These are phyloP conservation scores for Cyphellophora attinorum DNA, from an alignment of 2,329 filamentous ascomycete genomes.

Conservation along the genomic window DNA sequence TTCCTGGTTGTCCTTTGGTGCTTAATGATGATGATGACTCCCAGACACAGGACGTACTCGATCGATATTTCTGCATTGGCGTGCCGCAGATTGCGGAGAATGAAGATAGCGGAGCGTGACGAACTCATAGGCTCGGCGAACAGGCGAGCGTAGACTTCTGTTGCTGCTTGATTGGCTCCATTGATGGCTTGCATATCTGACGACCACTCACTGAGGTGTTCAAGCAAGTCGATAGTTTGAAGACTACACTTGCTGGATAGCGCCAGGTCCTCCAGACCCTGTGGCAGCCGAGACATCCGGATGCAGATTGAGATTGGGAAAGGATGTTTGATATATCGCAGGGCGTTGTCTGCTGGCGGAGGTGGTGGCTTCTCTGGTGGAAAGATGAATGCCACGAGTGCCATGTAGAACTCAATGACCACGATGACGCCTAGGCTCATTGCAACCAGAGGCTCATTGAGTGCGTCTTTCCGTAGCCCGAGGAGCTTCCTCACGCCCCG, in stretches of 20 bases:
- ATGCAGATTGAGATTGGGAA: slow-evolving; percentile 1
- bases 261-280: neutral
- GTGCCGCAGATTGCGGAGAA: neutral
- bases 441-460: neutral
- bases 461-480: neutral
- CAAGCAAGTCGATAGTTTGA: neutral
- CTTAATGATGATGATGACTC: neutral
- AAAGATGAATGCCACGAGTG: neutral
- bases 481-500: neutral
- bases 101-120: neutral
- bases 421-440: neutral
- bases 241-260: neutral
- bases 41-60: neutral
- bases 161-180: neutral
- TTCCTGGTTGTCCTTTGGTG: neutral
- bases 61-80: neutral
- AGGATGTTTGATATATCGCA: neutral
- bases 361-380: neutral
- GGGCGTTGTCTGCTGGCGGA: neutral
- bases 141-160: neutral
- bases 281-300: neutral
- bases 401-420: slow-evolving; percentile 1
- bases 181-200: neutral
- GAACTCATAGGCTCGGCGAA: neutral
- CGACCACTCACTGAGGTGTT: neutral